These are phyloP conservation scores for Bryoerythrophyllum caledonicum DNA, from an alignment of 225 moss, liverwort and hornwort species.

Conservation along the genomic window DNA sequence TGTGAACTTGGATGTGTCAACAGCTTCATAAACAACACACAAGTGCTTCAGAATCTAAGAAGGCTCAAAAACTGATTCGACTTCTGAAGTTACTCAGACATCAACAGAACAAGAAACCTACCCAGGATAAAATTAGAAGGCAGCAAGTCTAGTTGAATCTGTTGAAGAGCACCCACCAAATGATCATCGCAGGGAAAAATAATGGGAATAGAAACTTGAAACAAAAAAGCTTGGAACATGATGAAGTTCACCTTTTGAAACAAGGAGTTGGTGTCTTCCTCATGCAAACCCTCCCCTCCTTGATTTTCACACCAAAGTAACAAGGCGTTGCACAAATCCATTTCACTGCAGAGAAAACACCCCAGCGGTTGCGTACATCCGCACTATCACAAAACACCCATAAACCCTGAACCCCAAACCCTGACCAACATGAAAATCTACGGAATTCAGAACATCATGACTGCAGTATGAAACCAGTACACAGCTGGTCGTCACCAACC, in stretches of 20 bases:
- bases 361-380: background rate
- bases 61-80: background rate
- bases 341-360: conserved; percentile 53
- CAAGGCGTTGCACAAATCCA: conserved; percentile 57
- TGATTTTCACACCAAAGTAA: conserved; percentile 61
- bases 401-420: no score
- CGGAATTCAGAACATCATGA: conserved; percentile 23
- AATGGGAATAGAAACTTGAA: no score
- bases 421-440: conserved; percentile 11
- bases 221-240: conserved; percentile 8
- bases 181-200: background rate
- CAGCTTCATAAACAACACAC: conserved; percentile 6
- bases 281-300: background rate
- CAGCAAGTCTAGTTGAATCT: conserved; percentile 63
- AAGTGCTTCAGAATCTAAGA: background rate
- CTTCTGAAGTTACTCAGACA: background rate
- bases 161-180: conserved; percentile 20
- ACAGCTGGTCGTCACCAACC: conserved; percentile 26
- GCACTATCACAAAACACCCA: background rate
- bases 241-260: conserved; percentile 46
- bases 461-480: background rate
- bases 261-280: conserved; percentile 11
- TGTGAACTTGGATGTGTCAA: conserved; percentile 1
- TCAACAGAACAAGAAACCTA: conserved; percentile 27
- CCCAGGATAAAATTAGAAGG: conserved; percentile 53